Percentiles rank a stretch among this genome's conserved stretches.
Conservation (phyloP, 2,329 filamentous ascomycete species). For the Ploettnerulaceae sp. region DNA sequence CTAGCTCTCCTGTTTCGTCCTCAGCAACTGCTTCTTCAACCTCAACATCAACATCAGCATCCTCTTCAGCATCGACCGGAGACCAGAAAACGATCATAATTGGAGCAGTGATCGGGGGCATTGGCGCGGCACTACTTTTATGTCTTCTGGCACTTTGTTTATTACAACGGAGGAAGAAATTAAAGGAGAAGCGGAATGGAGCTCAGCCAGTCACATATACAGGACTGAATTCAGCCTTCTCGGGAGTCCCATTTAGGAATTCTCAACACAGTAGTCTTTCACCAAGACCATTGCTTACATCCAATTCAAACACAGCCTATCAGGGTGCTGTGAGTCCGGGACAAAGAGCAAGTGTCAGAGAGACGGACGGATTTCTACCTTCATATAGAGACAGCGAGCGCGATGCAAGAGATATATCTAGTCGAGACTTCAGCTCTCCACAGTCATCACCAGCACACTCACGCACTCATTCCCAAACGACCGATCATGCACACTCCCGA, state of each 20-base stretch:
- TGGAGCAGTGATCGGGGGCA: conserved; percentile 20
- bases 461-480: conserved; percentile 3
- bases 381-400: not conserved
- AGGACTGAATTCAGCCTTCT: conserved; percentile 20
- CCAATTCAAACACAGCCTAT: conserved; percentile 5
- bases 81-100: conserved; percentile 17
- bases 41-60: conserved; percentile 11
- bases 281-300: conserved; percentile 8
- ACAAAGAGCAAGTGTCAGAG: conserved; percentile 11
- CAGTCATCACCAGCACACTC: not conserved
- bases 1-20: conserved; percentile 6
- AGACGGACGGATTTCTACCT: conserved; percentile 12
- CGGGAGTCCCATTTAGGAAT: conserved; percentile 20
- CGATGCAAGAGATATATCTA: not conserved
- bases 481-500: not conserved
- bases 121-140: conserved; percentile 18
- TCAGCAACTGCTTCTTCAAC: conserved; percentile 9
- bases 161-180: conserved; percentile 17
- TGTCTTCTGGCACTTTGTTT: conserved; percentile 17
- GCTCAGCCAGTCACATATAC: conserved; percentile 20
- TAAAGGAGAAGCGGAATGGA: conserved; percentile 6
- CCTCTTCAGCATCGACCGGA: conserved; percentile 8
- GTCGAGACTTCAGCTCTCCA: not conserved
- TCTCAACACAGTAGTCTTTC: conserved; percentile 6
- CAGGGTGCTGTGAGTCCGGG: conserved; percentile 14